Percentiles rank a stretch among this genome's conserved stretches.
These are phyloP conservation scores for Citrus inodora DNA, from an alignment of 345 rosid species.

Conservation along the genomic window DNA sequence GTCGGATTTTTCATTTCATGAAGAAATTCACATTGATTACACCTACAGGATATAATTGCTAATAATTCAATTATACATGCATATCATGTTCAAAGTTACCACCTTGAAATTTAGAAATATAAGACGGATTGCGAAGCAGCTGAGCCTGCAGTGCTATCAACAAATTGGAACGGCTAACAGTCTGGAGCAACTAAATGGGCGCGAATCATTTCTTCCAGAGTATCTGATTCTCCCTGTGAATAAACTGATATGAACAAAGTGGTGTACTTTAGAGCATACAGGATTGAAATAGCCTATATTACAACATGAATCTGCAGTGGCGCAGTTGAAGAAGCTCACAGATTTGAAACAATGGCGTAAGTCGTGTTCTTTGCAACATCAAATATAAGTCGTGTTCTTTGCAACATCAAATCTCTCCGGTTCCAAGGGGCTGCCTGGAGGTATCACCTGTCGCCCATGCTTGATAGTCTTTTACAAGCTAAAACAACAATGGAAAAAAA, in stretches of 20 bases:
- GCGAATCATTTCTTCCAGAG: not conserved
- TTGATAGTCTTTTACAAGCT: slow-evolving; percentile 86
- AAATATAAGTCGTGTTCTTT: slow-evolving; percentile 28
- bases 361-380: slow-evolving; percentile 16
- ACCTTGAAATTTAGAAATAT: not conserved
- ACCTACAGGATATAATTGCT: not conserved
- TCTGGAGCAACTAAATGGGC: not conserved
- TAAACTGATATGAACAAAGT: not conserved
- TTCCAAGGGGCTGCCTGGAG: slow-evolving; percentile 93
- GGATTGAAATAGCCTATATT: not conserved
- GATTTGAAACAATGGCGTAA: not conserved
- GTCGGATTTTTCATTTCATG: not conserved
- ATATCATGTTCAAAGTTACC: not conserved
- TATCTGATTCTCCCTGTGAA: not conserved
- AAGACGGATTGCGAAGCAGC: not conserved
- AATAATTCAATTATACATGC: not conserved
- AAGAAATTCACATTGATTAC: not conserved
- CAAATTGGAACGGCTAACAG: not conserved
- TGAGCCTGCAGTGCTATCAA: not conserved
- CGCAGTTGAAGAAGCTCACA: not conserved
- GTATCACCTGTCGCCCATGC: slow-evolving; percentile 90
- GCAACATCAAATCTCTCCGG: slow-evolving; percentile 62
- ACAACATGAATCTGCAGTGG: not conserved
- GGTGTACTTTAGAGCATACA: not conserved
- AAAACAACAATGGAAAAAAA: slow-evolving; percentile 8